These are phyloP conservation scores for Neurospora sp. DNA, from an alignment of 495 filamentous ascomycete genomes.

Conservation along the genomic window DNA sequence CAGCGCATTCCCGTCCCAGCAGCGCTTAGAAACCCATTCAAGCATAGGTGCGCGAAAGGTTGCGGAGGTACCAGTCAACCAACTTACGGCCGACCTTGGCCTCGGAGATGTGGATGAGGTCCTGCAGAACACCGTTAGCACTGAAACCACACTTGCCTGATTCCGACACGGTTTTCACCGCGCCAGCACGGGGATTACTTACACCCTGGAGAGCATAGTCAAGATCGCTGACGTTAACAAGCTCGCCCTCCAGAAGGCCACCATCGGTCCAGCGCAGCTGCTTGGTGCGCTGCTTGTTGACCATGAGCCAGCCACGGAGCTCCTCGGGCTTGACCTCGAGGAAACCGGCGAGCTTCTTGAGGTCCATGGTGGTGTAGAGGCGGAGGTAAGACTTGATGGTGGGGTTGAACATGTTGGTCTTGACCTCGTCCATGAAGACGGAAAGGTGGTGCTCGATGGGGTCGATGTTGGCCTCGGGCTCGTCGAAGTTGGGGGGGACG, in stretches of 20 bases:
- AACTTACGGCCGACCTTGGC: slow-evolving; percentile 94
- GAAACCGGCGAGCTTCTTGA: slow-evolving; percentile 96
- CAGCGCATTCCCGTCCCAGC: neutral
- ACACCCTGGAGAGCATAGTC: slow-evolving; percentile 94
- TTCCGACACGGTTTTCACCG: neutral
- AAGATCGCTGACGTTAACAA: slow-evolving; percentile 81
- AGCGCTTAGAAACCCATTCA: slow-evolving; percentile 3
- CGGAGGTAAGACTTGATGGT: slow-evolving; percentile 96
- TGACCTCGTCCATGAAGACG: slow-evolving; percentile 99
- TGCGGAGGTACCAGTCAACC: slow-evolving; percentile 98
- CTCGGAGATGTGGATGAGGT: slow-evolving; percentile 96
- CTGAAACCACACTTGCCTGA: neutral
- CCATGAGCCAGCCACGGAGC: slow-evolving; percentile 77
- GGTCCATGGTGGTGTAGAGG: slow-evolving; percentile 98
- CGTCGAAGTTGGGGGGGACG: slow-evolving; percentile 93
- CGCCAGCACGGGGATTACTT: slow-evolving; percentile 27
- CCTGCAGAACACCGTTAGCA: slow-evolving; percentile 31
- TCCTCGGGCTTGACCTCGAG: slow-evolving; percentile 89
- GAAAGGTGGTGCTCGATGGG: slow-evolving; percentile 93
- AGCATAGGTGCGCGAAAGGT: slow-evolving; percentile 82
- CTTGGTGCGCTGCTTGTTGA: slow-evolving; percentile 97
- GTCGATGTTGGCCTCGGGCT: slow-evolving; percentile 87
- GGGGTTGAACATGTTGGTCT: slow-evolving; percentile 90
- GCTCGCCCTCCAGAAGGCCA: slow-evolving; percentile 81
- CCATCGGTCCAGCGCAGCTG: slow-evolving; percentile 92